Base-by-base conservation (phyloP, 2,329 filamentous ascomycete species). In the Alternaria solani region DNA sequence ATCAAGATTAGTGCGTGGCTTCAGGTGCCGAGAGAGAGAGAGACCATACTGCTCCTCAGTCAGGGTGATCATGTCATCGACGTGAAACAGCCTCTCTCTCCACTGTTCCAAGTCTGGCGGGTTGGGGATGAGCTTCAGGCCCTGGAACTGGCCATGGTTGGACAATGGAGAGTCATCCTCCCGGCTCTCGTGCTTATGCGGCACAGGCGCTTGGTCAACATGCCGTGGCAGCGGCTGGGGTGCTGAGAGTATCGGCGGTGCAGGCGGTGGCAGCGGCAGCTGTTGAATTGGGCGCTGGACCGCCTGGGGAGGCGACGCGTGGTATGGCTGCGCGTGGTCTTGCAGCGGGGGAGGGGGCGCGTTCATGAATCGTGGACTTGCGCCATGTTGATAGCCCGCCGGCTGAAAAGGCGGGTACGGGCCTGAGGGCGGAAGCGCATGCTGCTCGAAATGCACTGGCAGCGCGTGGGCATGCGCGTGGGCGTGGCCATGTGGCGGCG, bases 11-110 rank as follows among this genome's bases (percentile, higher is more conserved):
- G 52, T 7, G 18, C 26, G 38, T 18, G 25, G 52, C 4, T 23
- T 11, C 12, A 30, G 23, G 14, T 25, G 7, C 7, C 11, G 20
- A 30, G 28, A 11, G 28, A 28, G n/a, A 12, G 20, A 30, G 51
- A 26, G 16, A 38, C 58, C 84, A 65, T 84, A 92, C 88, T 94
- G 85, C 63, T 93, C 89, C 75, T 93, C 87, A 30, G 86, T 92
- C 67, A 94, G 78, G 12, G 89, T 85, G 60, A 94, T 90, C 46
- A 85, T 86, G 44, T 91, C 88, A 67, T 92, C 87, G n/a, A 93
- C 88, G 71, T 91, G 84, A 76, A 94, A 94, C 46, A 94, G 80
- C 71, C 84, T 89, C 67, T 90, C 83, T 52, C 91, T 83, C 91
- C 91, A 94, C 62, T 82, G 81, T 12, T 86, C 82, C 49, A 94